phyloP scores from a whole-genome alignment of 257 asterid genomes.

The Solanum chmielewskii region DNA sequence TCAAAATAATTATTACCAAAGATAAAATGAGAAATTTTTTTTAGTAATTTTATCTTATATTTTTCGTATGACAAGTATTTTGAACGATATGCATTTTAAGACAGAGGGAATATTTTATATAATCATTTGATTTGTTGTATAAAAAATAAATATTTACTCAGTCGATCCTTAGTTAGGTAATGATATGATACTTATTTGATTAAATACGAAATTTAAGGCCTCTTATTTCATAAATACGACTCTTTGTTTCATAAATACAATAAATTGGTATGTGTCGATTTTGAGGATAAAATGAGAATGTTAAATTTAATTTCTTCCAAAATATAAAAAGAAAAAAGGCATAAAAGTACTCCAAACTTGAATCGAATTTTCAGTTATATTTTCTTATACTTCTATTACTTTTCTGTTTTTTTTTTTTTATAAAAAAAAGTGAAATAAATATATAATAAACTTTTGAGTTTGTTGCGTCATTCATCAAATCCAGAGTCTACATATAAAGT shows the following conservation, averaged over 20 bases:
- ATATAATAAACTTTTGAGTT: neutral
- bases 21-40: neutral
- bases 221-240: neutral
- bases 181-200: neutral
- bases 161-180: no score
- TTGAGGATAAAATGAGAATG: neutral
- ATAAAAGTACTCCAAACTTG: neutral
- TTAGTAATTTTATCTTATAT: neutral
- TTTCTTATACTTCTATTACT: neutral
- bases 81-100: neutral
- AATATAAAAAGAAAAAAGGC: neutral
- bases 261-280: neutral
- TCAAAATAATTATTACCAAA: neutral
- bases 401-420: no score
- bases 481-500: neutral
- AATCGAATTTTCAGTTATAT: neutral
- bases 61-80: neutral
- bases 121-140: neutral
- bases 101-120: neutral
- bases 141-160: neutral
- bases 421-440: neutral
- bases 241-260: neutral
- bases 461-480: neutral
- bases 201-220: neutral
- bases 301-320: neutral